Evolutionary conservation across 1,284 basidiomycete species (phyloP).

Genomic region (Ustilago vetiveriae): DNA sequence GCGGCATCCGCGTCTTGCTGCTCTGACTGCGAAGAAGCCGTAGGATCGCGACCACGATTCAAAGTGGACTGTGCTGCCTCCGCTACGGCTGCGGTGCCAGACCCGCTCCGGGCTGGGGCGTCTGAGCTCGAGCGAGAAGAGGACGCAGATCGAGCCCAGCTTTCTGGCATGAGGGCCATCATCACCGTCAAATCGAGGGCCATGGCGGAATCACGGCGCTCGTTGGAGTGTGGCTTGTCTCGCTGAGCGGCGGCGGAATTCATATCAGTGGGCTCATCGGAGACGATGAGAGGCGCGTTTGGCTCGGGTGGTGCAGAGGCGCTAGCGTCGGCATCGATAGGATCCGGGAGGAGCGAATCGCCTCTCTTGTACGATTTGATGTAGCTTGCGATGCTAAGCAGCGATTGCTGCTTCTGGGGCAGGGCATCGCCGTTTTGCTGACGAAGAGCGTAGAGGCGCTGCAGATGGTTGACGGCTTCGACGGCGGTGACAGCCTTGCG

Average conservation of each 20-base stretch:
- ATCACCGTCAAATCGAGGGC: constrained; percentile 58
- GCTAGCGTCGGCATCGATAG: constrained; percentile 1
- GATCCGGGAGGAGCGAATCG: constrained; percentile 30
- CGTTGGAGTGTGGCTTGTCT: constrained; percentile 9
- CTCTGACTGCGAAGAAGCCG: constrained; percentile 3
- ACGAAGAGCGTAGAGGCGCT: constrained; percentile 55
- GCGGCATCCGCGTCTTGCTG: constrained; percentile 7
- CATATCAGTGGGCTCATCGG: constrained; percentile 5
- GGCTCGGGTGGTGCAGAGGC: constrained; percentile 8
- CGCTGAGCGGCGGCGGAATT: background rate
- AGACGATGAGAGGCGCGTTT: background rate
- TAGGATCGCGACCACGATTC: constrained; percentile 38
- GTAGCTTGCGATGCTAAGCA: constrained; percentile 47
- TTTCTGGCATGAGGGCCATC: constrained; percentile 51
- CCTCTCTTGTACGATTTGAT: constrained; percentile 34
- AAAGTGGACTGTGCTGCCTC: constrained; percentile 44
- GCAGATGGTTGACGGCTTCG: constrained; percentile 58
- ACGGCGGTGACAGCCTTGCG: constrained; percentile 60
- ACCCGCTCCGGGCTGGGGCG: background rate
- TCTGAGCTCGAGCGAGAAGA: background rate
- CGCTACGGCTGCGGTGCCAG: constrained; percentile 51
- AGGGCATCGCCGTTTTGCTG: constrained; percentile 47
- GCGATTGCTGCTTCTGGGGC: constrained; percentile 48
- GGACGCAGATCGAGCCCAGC: constrained; percentile 19
- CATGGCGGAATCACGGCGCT: constrained; percentile 53